Evolutionary conservation across 305 asterid species (phyloP).

Genomic region (Solanum hybrid): DNA sequence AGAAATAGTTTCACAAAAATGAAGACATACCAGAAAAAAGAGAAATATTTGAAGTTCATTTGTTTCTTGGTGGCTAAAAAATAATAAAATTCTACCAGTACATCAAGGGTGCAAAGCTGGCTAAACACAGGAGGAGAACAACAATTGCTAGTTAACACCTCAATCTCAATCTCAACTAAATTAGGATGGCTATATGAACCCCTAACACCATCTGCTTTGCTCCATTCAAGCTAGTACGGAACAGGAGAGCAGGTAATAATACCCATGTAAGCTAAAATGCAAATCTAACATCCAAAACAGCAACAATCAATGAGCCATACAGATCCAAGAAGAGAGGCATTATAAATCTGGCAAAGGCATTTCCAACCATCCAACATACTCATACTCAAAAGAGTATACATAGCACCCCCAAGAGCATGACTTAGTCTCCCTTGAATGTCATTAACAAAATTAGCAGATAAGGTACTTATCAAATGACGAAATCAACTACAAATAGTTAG

Average conservation of each 20-base stretch:
- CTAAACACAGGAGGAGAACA: not conserved
- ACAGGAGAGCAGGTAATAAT: not conserved
- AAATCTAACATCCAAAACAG: not conserved
- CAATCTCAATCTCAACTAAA: not conserved
- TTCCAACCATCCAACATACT: not conserved
- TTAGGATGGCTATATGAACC: not conserved
- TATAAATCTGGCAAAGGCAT: not conserved
- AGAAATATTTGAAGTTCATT: not conserved
- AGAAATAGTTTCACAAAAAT: not conserved
- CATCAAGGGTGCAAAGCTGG: not conserved
- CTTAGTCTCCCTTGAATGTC: not conserved
- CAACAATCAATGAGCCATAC: not conserved
- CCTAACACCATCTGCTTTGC: not conserved
- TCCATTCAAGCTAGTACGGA: not conserved
- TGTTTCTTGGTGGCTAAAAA: not conserved
- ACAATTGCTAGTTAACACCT: not conserved
- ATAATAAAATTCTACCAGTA: not conserved
- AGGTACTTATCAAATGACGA: not conserved
- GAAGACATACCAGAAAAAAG: not conserved
- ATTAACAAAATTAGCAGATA: not conserved
- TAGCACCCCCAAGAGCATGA: not conserved
- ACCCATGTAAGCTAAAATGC: not conserved
- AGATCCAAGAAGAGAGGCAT: not conserved
- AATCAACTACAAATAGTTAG: conserved; percentile 1
- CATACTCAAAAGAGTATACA: not conserved